phyloP scores from a whole-genome alignment of 2,329 filamentous ascomycete species.

The Calonectria pteridis region DNA sequence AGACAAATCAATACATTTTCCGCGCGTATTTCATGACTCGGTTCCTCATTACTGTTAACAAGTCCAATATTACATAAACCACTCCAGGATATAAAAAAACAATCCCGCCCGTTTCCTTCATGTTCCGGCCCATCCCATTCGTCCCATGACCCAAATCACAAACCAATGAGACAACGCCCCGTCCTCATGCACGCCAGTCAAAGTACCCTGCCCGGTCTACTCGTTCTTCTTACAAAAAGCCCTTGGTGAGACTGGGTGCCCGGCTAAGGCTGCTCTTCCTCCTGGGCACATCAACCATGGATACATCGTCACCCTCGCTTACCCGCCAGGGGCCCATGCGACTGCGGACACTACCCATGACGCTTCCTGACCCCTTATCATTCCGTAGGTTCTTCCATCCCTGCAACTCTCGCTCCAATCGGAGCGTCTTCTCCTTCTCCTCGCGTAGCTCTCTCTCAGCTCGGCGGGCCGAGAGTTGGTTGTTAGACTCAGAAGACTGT shows the following conservation, averaged over 20 bases:
- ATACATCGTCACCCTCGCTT: conserved; percentile 56
- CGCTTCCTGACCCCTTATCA: conserved; percentile 68
- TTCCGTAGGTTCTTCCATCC: conserved; percentile 82
- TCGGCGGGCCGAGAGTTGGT: conserved; percentile 84
- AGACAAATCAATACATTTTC: background rate
- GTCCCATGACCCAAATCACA: conserved; percentile 30
- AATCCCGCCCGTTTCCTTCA: conserved; percentile 23
- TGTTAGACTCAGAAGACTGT: conserved; percentile 85
- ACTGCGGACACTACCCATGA: conserved; percentile 58
- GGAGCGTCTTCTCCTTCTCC: conserved; percentile 83
- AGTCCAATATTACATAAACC: conserved; percentile 37
- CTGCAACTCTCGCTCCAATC: conserved; percentile 90
- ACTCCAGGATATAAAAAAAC: conserved; percentile 23
- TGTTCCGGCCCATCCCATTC: conserved; percentile 18
- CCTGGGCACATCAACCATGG: conserved; percentile 67
- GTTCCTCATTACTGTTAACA: conserved; percentile 39
- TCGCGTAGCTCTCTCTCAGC: conserved; percentile 92
- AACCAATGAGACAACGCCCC: conserved; percentile 43
- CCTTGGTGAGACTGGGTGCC: conserved; percentile 79
- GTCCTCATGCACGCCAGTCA: conserved; percentile 29
- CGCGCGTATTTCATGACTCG: conserved; percentile 7
- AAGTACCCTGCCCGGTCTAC: conserved; percentile 30
- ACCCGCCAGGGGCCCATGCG: conserved; percentile 50
- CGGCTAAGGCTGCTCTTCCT: conserved; percentile 75
- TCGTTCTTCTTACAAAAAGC: conserved; percentile 70